Evolutionary conservation across 805 yeast genomes (phyloP), one percentile per base, ranked within the genome.

Genomic region (Metahyphopichia silvanorum): DNA sequence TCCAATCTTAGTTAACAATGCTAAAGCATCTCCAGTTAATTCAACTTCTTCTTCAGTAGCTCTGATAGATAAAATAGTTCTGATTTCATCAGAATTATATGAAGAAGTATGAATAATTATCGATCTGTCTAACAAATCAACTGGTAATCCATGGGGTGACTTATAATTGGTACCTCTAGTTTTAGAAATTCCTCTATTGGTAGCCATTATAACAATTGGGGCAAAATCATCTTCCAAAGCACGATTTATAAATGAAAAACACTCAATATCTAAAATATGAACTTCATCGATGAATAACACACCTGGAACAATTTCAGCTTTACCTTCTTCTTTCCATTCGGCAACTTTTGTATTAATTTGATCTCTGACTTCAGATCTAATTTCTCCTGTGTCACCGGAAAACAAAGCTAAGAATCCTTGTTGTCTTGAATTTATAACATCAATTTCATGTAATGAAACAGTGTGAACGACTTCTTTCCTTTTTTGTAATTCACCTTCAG

Each of bases 251-350:
- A 86, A 93, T 9, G 98, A 86, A 68, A 93, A 93, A 57, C 95
- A 86, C 70, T 93, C 99, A 42, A 93, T 82, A 57, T 93, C 98
- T 49, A 93, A 73, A 98, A 93, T 93, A 66, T 93, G 94, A 27
- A 89, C 98, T 67, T 93, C 99, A 63, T 93, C 99, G 48, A 93
- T 93, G 62, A 93, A 93, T 49, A 93, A 69, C 16, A 93, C 99
- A 49, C 99, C 99, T 10, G 98, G 98, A 25, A 87, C 87, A 44
- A 93, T 87, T 57, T 91, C 94, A 8, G 98, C 98, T 61, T 93
- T 93, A 39, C 98, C 98, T 70, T 93, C 98, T 65, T 93, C 98
- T 52, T 85, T 87, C 95, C 97, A 93, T 64, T 93, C 97, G 14
- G 94, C 95, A 33, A 93, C 96, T 65, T 93, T 89, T 27, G 89